These are phyloP conservation scores for Albugo candida DNA, from an alignment of 352 stramenopile species.

Conservation along the genomic window DNA sequence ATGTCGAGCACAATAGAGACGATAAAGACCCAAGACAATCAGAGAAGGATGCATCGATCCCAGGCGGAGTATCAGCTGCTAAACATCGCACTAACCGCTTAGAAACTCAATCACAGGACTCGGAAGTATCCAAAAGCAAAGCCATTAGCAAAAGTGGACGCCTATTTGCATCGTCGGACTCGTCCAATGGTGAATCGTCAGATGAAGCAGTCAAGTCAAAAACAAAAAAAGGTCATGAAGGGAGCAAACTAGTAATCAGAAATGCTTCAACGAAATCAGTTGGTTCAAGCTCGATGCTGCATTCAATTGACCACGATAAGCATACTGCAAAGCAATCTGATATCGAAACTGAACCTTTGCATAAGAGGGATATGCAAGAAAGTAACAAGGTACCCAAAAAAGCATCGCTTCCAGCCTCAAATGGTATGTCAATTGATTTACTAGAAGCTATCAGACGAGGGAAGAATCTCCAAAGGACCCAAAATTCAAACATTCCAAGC, in stretches of 20 bases:
- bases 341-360: no score
- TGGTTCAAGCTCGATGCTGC: not conserved
- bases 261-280: not conserved
- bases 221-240: no score
- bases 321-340: not conserved
- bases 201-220: not conserved
- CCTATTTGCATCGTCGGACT: not conserved
- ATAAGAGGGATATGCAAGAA: not conserved
- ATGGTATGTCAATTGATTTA: constrained; percentile 24
- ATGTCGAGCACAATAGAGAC: not conserved
- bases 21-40: not conserved
- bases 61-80: no score
- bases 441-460: constrained; percentile 60
- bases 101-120: not conserved
- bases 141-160: no score
- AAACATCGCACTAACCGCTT: not conserved
- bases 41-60: no score
- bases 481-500: not conserved
- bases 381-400: not conserved
- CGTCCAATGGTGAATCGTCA: not conserved
- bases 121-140: not conserved
- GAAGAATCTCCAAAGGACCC: constrained; percentile 25
- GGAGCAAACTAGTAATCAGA: no score
- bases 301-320: not conserved
- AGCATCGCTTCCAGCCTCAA: constrained; percentile 13